phyloP scores from a whole-genome alignment of 2,329 filamentous ascomycete genomes.

The Aciculosporium take region DNA sequence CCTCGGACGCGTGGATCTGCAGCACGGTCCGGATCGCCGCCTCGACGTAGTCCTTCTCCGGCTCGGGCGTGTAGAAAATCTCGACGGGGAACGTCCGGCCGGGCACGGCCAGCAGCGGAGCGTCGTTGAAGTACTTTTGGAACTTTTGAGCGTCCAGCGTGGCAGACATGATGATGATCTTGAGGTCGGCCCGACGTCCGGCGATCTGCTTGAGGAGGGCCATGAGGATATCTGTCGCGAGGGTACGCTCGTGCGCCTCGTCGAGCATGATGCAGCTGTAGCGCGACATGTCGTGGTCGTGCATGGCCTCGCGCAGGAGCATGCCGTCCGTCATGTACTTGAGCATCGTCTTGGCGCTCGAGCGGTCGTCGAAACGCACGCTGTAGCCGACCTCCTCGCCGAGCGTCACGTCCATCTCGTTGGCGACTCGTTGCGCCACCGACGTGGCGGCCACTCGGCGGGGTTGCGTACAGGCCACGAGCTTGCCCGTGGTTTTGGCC shows the following conservation, averaged over 20 bases:
- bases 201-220: slow-evolving; percentile 87
- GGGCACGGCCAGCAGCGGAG: slow-evolving; percentile 82
- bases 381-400: slow-evolving; percentile 96
- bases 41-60: slow-evolving; percentile 93
- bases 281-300: slow-evolving; percentile 78
- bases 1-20: slow-evolving; percentile 88
- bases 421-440: slow-evolving; percentile 91
- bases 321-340: slow-evolving; percentile 99
- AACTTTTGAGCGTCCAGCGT: slow-evolving; percentile 97
- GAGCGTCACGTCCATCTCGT: slow-evolving; percentile 87
- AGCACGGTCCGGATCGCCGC: slow-evolving; percentile 87
- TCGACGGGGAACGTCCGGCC: slow-evolving; percentile 93
- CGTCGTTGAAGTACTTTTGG: slow-evolving; percentile 91
- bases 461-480: slow-evolving; percentile 94
- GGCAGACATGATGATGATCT: slow-evolving; percentile 98
- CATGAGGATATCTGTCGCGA: slow-evolving; percentile 96
- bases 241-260: slow-evolving; percentile 93
- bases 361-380: slow-evolving; percentile 96
- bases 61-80: slow-evolving; percentile 95
- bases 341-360: slow-evolving; percentile 72
- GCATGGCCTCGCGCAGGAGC: slow-evolving; percentile 89
- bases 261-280: slow-evolving; percentile 98
- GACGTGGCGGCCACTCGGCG: slow-evolving; percentile 98
- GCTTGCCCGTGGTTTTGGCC: slow-evolving; percentile 70
- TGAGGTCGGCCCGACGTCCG: slow-evolving; percentile 69